Base-by-base conservation (phyloP, 2,329 filamentous ascomycete genomes). In the Cadophora gregata region DNA sequence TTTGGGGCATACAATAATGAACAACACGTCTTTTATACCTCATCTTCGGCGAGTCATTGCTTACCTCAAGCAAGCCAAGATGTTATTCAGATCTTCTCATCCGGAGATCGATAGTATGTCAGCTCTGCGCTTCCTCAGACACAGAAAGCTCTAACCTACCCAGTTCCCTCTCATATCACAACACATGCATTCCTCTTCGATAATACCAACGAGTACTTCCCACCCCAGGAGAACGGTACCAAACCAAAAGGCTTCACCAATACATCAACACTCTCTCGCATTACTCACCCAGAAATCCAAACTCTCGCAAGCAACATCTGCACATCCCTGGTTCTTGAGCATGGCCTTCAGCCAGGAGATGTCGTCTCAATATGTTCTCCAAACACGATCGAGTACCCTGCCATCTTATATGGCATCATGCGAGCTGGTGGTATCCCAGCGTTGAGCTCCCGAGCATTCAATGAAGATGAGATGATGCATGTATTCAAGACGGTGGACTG, bases 301-400 rank as follows among this genome's bases (percentile, higher is more conserved):
- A 25, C 14, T 27, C 50, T 56, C 16, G 33, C 42, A n/a, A 47
- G 42, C 3, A 29, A 56, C 8, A 42, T 66, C 21, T 66, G 45
- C 29, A 63, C 59, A 21, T 21, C 50, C 14, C 38, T 63, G 24
- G 16, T 19, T 4, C 21, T 42, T 21, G 42, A 33, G 10, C 47
- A 63, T 29, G 33, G 31, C 16, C 36, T 66, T 14, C n/a, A 25
- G 50, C 71, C 80, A 12, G 84, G 83, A 1, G 80, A 90, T 7
- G 86, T 85, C 0, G 82, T 89, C 2, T 81, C 85, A 0, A 77
- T 90, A 1, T 89, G 88, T 76, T 83, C 82, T 63, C 83, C 84
- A 24, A 90, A 90, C 72, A 86, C 84, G 6, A 84, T 90, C 60
- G 89, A 86, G 86, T 90, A 89, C 71, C 87, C 87, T 0, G 83